A percentile compares a stretch with the other conserved stretches of the same genome.
These are phyloP conservation scores for Solanum corneliomulleri DNA, from an alignment of 257 asterid genomes.

Conservation along the genomic window DNA sequence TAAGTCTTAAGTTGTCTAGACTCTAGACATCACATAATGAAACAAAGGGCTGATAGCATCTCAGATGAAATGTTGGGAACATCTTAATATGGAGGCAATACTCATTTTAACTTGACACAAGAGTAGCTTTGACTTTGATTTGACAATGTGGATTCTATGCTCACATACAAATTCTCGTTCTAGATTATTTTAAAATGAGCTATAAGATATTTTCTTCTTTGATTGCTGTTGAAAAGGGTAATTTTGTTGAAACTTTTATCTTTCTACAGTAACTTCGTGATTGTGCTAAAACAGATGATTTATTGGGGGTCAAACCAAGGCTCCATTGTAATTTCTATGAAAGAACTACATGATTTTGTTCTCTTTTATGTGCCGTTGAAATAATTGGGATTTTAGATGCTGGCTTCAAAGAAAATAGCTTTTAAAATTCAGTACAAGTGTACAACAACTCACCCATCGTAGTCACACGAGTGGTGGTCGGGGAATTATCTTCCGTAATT, in stretches of 20 bases:
- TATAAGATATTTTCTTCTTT: neutral
- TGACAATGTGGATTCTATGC: neutral
- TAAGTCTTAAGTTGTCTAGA: neutral
- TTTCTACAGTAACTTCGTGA: neutral
- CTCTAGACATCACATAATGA: neutral
- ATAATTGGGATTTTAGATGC: neutral
- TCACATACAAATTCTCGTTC: neutral
- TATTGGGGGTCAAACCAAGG: neutral
- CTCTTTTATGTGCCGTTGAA: neutral
- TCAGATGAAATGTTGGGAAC: neutral
- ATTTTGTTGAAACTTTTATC: neutral
- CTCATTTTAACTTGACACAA: neutral
- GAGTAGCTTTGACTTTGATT: neutral
- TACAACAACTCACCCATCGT: neutral
- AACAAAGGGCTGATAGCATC: neutral
- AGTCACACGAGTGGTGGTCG: neutral
- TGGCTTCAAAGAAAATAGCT: neutral
- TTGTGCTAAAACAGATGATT: neutral
- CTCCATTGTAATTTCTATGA: neutral
- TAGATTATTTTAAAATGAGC: neutral
- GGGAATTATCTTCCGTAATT: neutral
- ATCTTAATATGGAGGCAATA: neutral
- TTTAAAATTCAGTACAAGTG: neutral
- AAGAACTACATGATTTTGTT: neutral
- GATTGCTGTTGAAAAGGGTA: neutral